A percentile compares a stretch with the other conserved stretches of the same genome.
Evolutionary conservation across 768 basidiomycete genomes (phyloP).

Genomic region (Xerocomellus chrysenteron): DNA sequence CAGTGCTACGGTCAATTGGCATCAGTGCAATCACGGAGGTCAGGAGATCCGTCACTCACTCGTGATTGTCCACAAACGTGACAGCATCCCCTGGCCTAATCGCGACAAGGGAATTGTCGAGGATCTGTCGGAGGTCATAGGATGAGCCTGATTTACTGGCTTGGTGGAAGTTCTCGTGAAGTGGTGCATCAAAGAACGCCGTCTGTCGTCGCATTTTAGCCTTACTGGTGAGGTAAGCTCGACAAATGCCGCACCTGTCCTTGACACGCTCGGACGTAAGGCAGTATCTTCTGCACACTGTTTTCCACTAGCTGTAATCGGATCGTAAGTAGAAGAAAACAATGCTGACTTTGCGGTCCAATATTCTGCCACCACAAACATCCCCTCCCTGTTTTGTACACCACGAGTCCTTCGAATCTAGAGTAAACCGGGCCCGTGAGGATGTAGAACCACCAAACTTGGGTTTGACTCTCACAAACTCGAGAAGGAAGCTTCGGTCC

Average conservation of each 20-base stretch:
- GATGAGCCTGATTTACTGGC: conserved; percentile 66
- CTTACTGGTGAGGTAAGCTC: not conserved
- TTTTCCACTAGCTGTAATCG: not conserved
- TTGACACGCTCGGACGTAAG: conserved; percentile 59
- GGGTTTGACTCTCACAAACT: conserved; percentile 52
- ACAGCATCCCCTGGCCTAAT: conserved; percentile 77
- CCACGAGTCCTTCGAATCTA: conserved; percentile 56
- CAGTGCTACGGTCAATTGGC: conserved; percentile 49
- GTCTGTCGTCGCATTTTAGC: conserved; percentile 44
- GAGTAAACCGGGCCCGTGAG: not conserved
- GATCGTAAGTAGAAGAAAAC: not conserved
- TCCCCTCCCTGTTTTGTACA: conserved; percentile 39
- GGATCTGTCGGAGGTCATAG: conserved; percentile 76
- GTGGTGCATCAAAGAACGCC: conserved; percentile 87
- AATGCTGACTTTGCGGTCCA: conserved; percentile 69
- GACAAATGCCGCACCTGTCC: conserved; percentile 51
- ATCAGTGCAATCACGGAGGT: not conserved
- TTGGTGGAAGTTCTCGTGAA: conserved; percentile 79
- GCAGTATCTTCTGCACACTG: conserved; percentile 51
- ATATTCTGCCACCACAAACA: conserved; percentile 79
- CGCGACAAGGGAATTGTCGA: conserved; percentile 68
- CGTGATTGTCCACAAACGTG: conserved; percentile 89
- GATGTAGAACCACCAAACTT: not conserved
- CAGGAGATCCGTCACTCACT: conserved; percentile 47
- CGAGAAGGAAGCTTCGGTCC: conserved; percentile 63